Evolutionary conservation across 1,139 yeast genomes (phyloP).

Genomic region (Diutina siamensis): DNA sequence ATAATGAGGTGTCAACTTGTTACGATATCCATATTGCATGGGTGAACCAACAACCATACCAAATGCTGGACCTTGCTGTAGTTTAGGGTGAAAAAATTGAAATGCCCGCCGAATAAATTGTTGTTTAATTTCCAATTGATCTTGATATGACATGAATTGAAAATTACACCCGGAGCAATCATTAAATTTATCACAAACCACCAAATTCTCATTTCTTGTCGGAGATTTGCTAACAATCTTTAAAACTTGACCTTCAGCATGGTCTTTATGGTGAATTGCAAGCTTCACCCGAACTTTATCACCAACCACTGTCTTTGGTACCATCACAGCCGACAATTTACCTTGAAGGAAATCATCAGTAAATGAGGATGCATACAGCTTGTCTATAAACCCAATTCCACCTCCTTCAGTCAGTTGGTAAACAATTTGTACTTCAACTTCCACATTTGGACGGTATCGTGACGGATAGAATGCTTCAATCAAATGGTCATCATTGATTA

Average conservation of each 20-base stretch:
- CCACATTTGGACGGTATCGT: constrained; percentile 13
- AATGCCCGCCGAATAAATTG: constrained; percentile 24
- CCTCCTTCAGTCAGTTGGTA: constrained; percentile 26
- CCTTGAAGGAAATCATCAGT: constrained; percentile 11
- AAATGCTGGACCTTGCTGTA: constrained; percentile 7
- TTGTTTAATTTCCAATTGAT: constrained; percentile 24
- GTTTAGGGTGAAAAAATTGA: constrained; percentile 20
- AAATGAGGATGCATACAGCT: constrained; percentile 14
- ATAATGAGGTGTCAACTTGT: constrained; percentile 28
- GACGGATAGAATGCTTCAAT: constrained; percentile 19
- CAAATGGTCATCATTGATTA: constrained; percentile 8
- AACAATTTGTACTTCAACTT: constrained; percentile 16
- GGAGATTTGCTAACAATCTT: constrained; percentile 10
- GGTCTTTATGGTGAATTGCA: constrained; percentile 19
- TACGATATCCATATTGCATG: constrained; percentile 24
- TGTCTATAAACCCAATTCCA: constrained; percentile 26
- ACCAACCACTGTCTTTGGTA: constrained; percentile 31
- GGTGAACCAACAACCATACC: constrained; percentile 19
- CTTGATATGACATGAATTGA: constrained; percentile 32
- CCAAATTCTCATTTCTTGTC: constrained; percentile 17
- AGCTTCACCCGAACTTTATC: constrained; percentile 22
- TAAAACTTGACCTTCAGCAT: constrained; percentile 22
- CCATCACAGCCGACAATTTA: constrained; percentile 16
- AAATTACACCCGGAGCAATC: constrained; percentile 45
- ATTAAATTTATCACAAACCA: constrained; percentile 63